phyloP scores from a whole-genome alignment of 441 rosid species.

The Adansonia grandidieri region DNA sequence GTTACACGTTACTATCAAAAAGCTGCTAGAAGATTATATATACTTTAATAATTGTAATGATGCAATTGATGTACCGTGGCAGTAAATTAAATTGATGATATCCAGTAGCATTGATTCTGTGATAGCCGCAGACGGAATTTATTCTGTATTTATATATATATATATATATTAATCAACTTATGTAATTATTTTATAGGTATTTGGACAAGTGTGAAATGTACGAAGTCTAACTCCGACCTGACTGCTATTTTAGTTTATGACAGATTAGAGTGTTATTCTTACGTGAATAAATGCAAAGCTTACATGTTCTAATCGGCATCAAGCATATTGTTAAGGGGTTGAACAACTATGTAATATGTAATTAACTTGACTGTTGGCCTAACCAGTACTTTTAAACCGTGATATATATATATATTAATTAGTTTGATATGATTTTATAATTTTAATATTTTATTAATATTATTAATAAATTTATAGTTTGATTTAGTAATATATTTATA shows the following conservation, averaged over 20 bases:
- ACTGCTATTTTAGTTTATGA: background rate
- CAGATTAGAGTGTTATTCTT: background rate
- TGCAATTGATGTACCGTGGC: background rate
- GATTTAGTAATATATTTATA: too few relatives aligned
- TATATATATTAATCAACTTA: background rate
- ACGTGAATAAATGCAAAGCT: background rate
- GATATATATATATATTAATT: too few relatives aligned
- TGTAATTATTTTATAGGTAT: background rate
- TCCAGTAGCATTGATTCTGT: background rate
- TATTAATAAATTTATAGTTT: too few relatives aligned
- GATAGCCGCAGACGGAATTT: background rate
- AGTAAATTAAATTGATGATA: too few relatives aligned
- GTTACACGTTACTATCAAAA: too few relatives aligned
- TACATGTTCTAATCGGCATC: background rate
- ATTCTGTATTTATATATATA: background rate
- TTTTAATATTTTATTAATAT: too few relatives aligned
- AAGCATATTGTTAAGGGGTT: background rate
- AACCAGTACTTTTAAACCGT: background rate
- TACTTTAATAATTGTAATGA: background rate
- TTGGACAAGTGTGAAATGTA: background rate
- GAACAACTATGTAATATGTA: background rate
- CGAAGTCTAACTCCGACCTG: background rate
- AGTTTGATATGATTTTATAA: too few relatives aligned
- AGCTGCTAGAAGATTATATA: too few relatives aligned
- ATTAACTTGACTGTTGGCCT: background rate